Evolutionary conservation across 202 grass and related monocot species (phyloP), one percentile per base, ranked within the genome.

Genomic region (Musa balbisiana): DNA sequence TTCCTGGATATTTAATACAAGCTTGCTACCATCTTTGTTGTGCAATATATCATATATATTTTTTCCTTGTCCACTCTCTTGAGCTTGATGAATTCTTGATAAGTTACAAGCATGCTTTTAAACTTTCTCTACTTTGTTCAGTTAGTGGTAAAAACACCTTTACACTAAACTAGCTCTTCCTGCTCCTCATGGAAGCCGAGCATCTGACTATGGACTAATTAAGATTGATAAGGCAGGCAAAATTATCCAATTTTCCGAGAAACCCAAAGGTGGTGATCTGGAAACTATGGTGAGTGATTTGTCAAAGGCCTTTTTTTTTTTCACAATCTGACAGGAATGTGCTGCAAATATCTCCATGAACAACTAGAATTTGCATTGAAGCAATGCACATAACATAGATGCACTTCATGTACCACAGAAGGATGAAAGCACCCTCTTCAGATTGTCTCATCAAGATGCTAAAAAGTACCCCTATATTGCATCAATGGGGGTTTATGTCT

Each of bases 401-500:
- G 33, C 33, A 43, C 33, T 43, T 80, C 11, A 55, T 77, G 56
- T 56, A n/a, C 51, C 67, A 69, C 78, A 92, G 90, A 81, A 83
- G 73, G 87, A 84, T 20, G 91, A 84, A 6, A 84, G 77, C n/a
- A 80, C 71, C 51, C 79, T 87, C 74, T 75, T 93, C 52, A 84
- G 88, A 53, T 83, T 88, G 15, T 83, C 91, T 21, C 76, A 55
- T 50, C 79, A 87, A 2, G 91, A 90, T 21, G 59, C 77, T 73
- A 17, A 64, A 11, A 81, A 78, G 75, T 76, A 82, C 62, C 86
- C 86, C 11, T 96, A 87, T 73, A 87, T 96, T 19, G 89, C 92
- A 59, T 96, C 89, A 43, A 96, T 87, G 92, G 92, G 92, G 21
- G 83, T 96, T 73, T 96, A 96, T 80, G 80, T 91, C 55, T 91